A percentile compares a stretch with the other conserved stretches of the same genome.
phyloP scores from a whole-genome alignment of 1,284 basidiomycete species.

The Tilletia setariae region DNA sequence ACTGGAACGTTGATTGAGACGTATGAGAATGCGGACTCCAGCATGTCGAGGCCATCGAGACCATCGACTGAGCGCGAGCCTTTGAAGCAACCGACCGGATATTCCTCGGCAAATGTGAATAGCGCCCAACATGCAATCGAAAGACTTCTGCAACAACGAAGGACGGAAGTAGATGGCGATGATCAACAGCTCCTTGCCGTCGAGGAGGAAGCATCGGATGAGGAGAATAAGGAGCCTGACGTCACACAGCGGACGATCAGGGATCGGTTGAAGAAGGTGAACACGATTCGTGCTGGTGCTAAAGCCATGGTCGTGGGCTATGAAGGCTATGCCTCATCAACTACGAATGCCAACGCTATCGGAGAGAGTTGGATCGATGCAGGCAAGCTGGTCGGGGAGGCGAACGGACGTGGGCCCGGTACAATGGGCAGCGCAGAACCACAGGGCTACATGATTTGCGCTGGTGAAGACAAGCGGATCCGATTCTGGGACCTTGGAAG shows the following conservation, averaged over 20 bases:
- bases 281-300: conserved; percentile 21
- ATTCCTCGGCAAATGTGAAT: conserved; percentile 8
- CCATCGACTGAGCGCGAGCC: conserved; percentile 13
- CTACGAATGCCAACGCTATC: conserved; percentile 19
- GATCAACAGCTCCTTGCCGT: neutral
- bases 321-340: conserved; percentile 38
- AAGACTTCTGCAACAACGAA: conserved; percentile 27
- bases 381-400: conserved; percentile 28
- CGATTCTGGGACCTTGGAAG: conserved; percentile 73
- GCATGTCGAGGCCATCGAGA: conserved; percentile 12
- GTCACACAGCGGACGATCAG: conserved; percentile 1
- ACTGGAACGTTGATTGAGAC: conserved; percentile 54
- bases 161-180: neutral
- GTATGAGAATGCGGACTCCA: conserved; percentile 27
- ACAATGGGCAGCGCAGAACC: conserved; percentile 23
- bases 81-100: conserved; percentile 17
- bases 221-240: conserved; percentile 16
- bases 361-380: conserved; percentile 45
- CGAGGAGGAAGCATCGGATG: conserved; percentile 5
- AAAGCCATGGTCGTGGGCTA: conserved; percentile 37
- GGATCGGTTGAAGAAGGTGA: neutral
- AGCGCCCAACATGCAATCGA: conserved; percentile 43
- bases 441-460: conserved; percentile 72
- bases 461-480: conserved; percentile 75
- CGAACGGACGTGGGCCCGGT: neutral